Evolutionary conservation across 2,329 filamentous ascomycete species (phyloP).

Genomic region (Cryoendolithus antarcticus): DNA sequence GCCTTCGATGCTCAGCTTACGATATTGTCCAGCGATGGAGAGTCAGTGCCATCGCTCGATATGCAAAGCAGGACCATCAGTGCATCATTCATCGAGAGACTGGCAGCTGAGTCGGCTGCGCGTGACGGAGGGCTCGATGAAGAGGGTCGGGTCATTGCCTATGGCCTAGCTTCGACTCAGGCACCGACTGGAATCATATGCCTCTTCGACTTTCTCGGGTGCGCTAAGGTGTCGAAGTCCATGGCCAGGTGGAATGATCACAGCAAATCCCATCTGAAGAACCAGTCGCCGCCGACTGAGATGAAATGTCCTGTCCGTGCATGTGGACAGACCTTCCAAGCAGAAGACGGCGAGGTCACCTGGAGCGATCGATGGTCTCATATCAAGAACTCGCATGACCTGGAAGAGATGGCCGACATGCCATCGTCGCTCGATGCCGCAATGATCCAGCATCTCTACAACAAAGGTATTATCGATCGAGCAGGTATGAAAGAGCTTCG

Average conservation of each 20-base stretch:
- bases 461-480: constrained; percentile 6
- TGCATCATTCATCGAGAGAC: constrained; percentile 2
- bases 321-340: constrained; percentile 5
- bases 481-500: constrained; percentile 11
- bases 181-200: constrained; percentile 2
- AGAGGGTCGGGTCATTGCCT: not conserved
- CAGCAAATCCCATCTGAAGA: constrained; percentile 8
- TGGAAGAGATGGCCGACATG: constrained; percentile 1
- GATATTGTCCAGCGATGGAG: not conserved
- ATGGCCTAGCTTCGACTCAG: not conserved
- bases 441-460: constrained; percentile 10
- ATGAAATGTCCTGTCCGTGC: constrained; percentile 10
- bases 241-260: constrained; percentile 9
- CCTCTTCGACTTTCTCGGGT: constrained; percentile 12
- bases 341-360: constrained; percentile 6
- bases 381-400: constrained; percentile 4
- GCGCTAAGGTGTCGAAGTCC: constrained; percentile 4
- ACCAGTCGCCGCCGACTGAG: constrained; percentile 5
- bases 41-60: constrained; percentile 1
- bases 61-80: not conserved
- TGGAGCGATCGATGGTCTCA: constrained; percentile 10
- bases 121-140: not conserved
- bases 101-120: not conserved
- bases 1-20: no score
- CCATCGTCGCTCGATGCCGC: constrained; percentile 1